phyloP scores from a whole-genome alignment of 345 rosid species.

The Eucalyptus guilfoylei region DNA sequence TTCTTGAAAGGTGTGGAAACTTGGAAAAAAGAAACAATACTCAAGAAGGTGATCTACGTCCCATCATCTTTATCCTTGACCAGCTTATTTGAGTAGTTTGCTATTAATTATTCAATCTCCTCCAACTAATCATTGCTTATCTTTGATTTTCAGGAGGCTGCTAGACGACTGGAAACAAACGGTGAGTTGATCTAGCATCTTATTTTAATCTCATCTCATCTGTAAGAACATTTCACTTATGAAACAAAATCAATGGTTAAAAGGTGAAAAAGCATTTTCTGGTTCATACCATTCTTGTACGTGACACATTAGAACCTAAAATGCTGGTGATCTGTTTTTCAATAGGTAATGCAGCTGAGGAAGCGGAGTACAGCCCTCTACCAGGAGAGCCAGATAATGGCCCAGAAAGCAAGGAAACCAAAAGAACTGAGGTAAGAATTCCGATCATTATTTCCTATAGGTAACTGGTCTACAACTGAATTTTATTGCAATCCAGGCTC shows the following conservation, averaged over 20 bases:
- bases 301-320: background rate
- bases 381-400: constrained; percentile 5
- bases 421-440: constrained; percentile 4
- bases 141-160: constrained; percentile 13
- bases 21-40: constrained; percentile 30
- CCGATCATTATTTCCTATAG: background rate
- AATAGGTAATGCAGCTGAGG: constrained; percentile 12
- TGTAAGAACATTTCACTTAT: background rate
- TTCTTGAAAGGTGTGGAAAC: constrained; percentile 29
- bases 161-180: constrained; percentile 3
- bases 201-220: background rate
- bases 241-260: background rate
- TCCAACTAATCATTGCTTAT: background rate
- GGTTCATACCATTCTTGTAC: background rate
- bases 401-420: background rate
- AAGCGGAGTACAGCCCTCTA: constrained; percentile 9
- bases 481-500: constrained; percentile 1
- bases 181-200: background rate
- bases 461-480: background rate
- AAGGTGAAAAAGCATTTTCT: background rate
- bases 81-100: background rate
- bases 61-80: background rate
- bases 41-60: constrained; percentile 7
- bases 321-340: background rate
- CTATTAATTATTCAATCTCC: background rate